Evolutionary conservation across 75 land plant genomes (phyloP), one percentile per base, ranked within the genome.

Genomic region (Picea sitchensis): DNA sequence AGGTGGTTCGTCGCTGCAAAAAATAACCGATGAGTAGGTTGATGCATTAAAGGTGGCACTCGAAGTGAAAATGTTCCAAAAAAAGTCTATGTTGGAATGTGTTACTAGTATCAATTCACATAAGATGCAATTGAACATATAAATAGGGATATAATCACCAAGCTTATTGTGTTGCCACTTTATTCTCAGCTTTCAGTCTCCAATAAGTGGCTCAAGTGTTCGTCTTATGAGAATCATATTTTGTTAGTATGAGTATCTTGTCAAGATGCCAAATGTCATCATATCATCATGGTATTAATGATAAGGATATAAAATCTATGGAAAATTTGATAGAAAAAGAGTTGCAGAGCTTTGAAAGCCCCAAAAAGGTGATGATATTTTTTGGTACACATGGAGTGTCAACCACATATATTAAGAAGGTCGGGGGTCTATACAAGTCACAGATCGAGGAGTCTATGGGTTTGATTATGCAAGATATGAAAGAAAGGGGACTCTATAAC

Each of bases 361-460:
- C 26, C 26, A 26, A 26, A 26, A 26, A 95, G 98, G 93, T 86
- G 15, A 85, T 90, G 89, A 89, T 95, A 75, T 92, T 95, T 82
- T 95, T 95, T 78, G 92, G 95, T 83, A 95, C 98, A 15, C 98
- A 95, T 88, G 98, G 98, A 4, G 98, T 95, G 8, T 95, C 98
- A 31, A 87, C 79, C 13, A 89, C 90, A 61, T 95, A 95, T 85
- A 90, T 95, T 74, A 87, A 91, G 82, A 82, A 92, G 31, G 95
- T 92, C 47, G 93, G 93, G 36, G 95, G 92, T 88, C 98, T 93
- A 18, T 95, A 95, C 84, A 86, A 77, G 80, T 90, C 86, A 84
- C 91, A 95, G 82, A 92, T 95, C 93, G 98, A 93, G 77, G 92
- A 92, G n/a, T 95, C 95, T 73, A 83, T 95, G 32, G 77, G 54